Percentiles rank a stretch among this genome's conserved stretches.
phyloP scores from a whole-genome alignment of 2,329 filamentous ascomycete genomes.

The Chaetomium sp. region DNA sequence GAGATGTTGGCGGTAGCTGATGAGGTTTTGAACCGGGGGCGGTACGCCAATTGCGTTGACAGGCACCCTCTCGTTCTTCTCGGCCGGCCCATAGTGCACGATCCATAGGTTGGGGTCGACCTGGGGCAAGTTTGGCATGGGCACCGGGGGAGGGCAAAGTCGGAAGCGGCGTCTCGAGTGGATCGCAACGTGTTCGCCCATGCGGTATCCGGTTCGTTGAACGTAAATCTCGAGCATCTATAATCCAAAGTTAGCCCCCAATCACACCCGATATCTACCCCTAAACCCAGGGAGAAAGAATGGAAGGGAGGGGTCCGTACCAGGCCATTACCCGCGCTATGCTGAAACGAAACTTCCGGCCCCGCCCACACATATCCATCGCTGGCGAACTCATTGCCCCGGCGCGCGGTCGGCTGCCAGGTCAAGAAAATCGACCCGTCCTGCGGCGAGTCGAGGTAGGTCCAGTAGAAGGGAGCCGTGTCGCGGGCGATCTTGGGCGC shows the following conservation, averaged over 20 bases:
- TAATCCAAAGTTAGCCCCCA: background rate
- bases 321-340: conserved; percentile 59
- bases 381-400: conserved; percentile 71
- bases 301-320: conserved; percentile 33
- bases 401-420: conserved; percentile 74
- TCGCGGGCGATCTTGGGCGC: conserved; percentile 83
- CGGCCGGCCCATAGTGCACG: conserved; percentile 77
- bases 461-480: conserved; percentile 84
- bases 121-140: conserved; percentile 61
- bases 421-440: conserved; percentile 79
- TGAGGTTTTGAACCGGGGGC: conserved; percentile 51
- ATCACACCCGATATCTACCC: background rate
- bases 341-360: conserved; percentile 67
- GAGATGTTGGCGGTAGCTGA: conserved; percentile 58
- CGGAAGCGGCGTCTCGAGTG: conserved; percentile 84
- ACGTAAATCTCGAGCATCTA: conserved; percentile 85
- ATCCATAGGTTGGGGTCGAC: conserved; percentile 83
- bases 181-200: conserved; percentile 65
- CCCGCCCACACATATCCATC: conserved; percentile 92
- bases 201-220: conserved; percentile 73
- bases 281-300: background rate
- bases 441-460: conserved; percentile 73
- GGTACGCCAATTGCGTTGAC: conserved; percentile 59
- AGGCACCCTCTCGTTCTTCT: conserved; percentile 67
- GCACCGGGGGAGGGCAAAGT: conserved; percentile 64